Conservation (phyloP, 306 rosid species). For the Adenanthera pavonina region DNA sequence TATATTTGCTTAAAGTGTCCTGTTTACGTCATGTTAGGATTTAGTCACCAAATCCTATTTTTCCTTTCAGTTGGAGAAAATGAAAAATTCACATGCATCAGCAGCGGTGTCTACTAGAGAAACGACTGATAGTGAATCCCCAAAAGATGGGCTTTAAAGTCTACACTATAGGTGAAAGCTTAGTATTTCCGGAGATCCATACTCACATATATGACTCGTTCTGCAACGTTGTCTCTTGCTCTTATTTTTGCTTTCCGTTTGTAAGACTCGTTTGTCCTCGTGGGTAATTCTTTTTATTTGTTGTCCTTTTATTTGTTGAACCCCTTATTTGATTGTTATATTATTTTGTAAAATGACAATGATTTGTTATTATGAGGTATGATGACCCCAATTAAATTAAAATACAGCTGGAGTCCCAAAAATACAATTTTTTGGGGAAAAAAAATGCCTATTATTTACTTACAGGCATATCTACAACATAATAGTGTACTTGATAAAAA, state of each 20-base stretch:
- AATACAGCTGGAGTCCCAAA: neutral
- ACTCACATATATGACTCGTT: slow-evolving; percentile 28
- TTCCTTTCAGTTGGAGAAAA: slow-evolving; percentile 71
- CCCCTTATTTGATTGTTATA: neutral
- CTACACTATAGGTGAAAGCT: neutral
- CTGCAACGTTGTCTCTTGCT: slow-evolving; percentile 9
- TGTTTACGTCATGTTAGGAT: slow-evolving; percentile 19
- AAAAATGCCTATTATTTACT: neutral
- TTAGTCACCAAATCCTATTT: slow-evolving; percentile 12
- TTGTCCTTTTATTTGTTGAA: slow-evolving; percentile 11
- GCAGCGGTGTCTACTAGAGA: slow-evolving; percentile 58
- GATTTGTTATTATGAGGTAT: slow-evolving; percentile 24
- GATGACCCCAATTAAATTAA: neutral
- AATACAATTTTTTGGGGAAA: too few relatives aligned
- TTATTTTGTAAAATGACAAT: slow-evolving; percentile 23
- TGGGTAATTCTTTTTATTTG: neutral
- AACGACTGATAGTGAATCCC: slow-evolving; percentile 55
- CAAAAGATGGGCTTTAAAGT: slow-evolving; percentile 53
- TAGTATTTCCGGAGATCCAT: slow-evolving; percentile 32
- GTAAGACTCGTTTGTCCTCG: neutral
- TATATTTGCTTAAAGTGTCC: slow-evolving; percentile 19
- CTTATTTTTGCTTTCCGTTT: neutral
- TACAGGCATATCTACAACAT: neutral
- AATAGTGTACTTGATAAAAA: neutral
- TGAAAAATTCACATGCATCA: slow-evolving; percentile 51